Evolutionary conservation across 495 filamentous ascomycete species (phyloP), one percentile per base, ranked within the genome.

Genomic region (Penicillium alfredii): DNA sequence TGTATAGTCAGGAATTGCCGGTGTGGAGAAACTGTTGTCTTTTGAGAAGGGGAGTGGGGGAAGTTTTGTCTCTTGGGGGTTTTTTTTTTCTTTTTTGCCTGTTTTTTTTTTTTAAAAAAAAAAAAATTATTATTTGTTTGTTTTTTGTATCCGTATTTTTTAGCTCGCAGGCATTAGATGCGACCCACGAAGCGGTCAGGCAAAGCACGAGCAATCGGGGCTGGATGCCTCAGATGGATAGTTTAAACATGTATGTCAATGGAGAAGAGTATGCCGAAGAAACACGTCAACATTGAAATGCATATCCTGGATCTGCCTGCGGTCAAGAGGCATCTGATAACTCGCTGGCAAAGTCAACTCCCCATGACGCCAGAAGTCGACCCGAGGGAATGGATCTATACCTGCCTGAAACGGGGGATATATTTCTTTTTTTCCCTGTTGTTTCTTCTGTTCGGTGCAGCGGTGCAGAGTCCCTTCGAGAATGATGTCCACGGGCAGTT

Each of bases 221-320:
- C 9, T 31, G 16, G 31, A 39, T 30, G 46, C 44, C 30, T 44
- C 44, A 33, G 31, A 44, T 33, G 34, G 32, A 38, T 15, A 39
- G 33, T 42, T 39, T n/a, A n/a, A n/a, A n/a, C n/a, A 35, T 39
- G 33, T 50, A 41, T 18, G 18, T 29, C 19, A 10, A 6, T 35
- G 28, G 10, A 30, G 18, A 24, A 20, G 23, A 25, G 5, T 17
- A 14, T 15, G 20, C 11, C n/a, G 25, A 14, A 22, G 13, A 14
- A 29, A 33, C 33, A 44, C 20, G 24, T 32, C 32, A 19, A 7
- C 29, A 12, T 22, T 25, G n/a, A 30, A 30, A 38, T 51, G 47
- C 44, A 55, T 55, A 49, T 55, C 48, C 51, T 35, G 51, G 44
- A 48, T 45, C 30, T 44, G 47, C 23, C 26, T 38, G 35, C 42